Evolutionary conservation across 2,329 filamentous ascomycete species (phyloP), one percentile per base, ranked within the genome.

Genomic region (Fusarium euwallaceae): DNA sequence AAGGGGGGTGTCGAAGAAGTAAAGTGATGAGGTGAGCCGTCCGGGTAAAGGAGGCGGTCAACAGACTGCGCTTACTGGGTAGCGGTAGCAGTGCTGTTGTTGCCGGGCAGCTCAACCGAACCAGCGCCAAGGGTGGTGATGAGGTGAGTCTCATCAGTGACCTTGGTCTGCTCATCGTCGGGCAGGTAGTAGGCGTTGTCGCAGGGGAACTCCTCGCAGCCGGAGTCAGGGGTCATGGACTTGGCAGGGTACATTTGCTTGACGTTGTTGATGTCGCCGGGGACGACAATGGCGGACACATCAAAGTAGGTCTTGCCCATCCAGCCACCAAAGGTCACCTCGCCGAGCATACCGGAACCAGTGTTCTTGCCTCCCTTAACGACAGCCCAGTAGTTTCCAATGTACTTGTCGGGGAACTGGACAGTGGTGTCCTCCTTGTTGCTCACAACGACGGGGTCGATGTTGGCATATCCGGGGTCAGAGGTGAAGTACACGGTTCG

Each of bases 141-240:
- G 75, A 91, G 82, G 72, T 89, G 84, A 17, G 75, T 79, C 80
- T 87, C 86, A 8, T 74, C 51, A 34, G 88, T 90, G 43, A 82
- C 79, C 82, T 89, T 87, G 78, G 89, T 91, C 82, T 89, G 87
- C 73, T 90, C 76, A 70, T 91, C 89, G 66, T 91, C 86, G 11
- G 84, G 78, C 17, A 83, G 79, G 81, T 87, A 89, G 85, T 91
- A 91, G 70, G 82, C 85, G 72, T 87, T 89, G 78, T 83, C 71
- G 82, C 88, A 91, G 58, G 88, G 88, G 83, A 87, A 89, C 11
- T 73, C 66, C 62, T 83, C 80, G 81, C 89, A 90, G 48, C 88
- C 89, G 22, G 87, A 89, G 77, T 86, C 81, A 68, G 76, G 85
- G 70, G 71, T 72, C 73, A 83, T 76, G 66, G 72, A 63, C 61